Percentiles rank a stretch among this genome's conserved stretches.
These are phyloP conservation scores for Hyphopichia burtonii DNA, from an alignment of 1,139 yeast species.

Conservation along the genomic window DNA sequence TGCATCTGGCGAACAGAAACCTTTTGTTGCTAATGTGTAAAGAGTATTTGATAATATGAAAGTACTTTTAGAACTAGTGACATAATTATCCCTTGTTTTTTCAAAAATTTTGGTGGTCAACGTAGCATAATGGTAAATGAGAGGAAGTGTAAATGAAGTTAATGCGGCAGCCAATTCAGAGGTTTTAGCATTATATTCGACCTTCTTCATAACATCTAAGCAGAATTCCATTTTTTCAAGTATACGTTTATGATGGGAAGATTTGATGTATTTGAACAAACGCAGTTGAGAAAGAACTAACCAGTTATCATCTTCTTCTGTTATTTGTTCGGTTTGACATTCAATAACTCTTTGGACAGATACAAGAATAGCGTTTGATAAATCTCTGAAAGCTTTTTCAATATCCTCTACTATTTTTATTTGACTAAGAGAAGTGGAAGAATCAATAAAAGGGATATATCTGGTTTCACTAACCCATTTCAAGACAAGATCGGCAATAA, in stretches of 20 bases:
- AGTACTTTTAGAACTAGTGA: constrained; percentile 58
- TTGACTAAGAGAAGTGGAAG: constrained; percentile 22
- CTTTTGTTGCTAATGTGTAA: constrained; percentile 67
- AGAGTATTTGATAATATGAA: constrained; percentile 58
- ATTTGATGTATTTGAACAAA: constrained; percentile 29
- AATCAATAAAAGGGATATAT: constrained; percentile 16
- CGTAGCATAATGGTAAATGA: constrained; percentile 53
- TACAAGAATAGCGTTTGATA: constrained; percentile 63
- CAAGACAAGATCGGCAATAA: constrained; percentile 46
- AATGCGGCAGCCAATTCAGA: constrained; percentile 44
- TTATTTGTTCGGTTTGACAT: constrained; percentile 28
- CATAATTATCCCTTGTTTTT: constrained; percentile 46
- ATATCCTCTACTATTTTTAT: constrained; percentile 32
- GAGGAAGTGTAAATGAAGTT: constrained; percentile 54
- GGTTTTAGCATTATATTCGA: constrained; percentile 36
- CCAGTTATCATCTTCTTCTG: constrained; percentile 67
- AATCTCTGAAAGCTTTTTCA: constrained; percentile 48
- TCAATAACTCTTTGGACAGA: constrained; percentile 60
- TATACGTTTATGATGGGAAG: constrained; percentile 32
- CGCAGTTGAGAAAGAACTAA: constrained; percentile 49
- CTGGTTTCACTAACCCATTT: constrained; percentile 33
- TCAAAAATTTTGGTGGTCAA: constrained; percentile 40
- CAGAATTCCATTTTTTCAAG: constrained; percentile 17
- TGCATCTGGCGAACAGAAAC: constrained; percentile 91
- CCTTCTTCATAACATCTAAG: constrained; percentile 15